phyloP scores from a whole-genome alignment of 352 stramenopile species.

The Phytophthora syringae region DNA sequence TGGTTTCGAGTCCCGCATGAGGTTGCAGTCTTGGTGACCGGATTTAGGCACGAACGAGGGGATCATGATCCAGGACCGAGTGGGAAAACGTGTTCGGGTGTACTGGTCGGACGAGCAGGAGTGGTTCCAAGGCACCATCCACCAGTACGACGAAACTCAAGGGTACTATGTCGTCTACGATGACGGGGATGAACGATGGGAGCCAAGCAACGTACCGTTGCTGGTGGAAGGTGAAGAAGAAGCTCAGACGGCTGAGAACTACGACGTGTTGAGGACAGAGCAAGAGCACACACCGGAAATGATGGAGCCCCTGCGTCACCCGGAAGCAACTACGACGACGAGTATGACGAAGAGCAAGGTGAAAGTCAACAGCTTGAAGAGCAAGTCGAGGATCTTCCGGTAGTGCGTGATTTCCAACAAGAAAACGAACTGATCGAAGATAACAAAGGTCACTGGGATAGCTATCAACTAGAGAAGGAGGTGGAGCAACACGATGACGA shows the following conservation, averaged over 20 bases:
- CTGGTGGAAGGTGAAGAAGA: slow-evolving; percentile 44
- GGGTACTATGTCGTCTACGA: slow-evolving; percentile 82
- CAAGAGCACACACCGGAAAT: slow-evolving; percentile 23
- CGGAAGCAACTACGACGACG: slow-evolving; percentile 35
- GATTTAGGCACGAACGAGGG: slow-evolving; percentile 13
- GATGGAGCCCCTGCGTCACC: slow-evolving; percentile 58
- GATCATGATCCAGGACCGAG: slow-evolving; percentile 26
- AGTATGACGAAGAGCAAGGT: slow-evolving; percentile 28
- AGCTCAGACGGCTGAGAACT: slow-evolving; percentile 10
- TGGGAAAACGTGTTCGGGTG: slow-evolving; percentile 73
- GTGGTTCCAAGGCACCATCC: slow-evolving; percentile 71
- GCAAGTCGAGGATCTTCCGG: slow-evolving; percentile 5
- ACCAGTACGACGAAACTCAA: slow-evolving; percentile 44
- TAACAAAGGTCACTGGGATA: slow-evolving; percentile 3
- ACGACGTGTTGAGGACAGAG: slow-evolving; percentile 8
- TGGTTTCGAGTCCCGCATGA: slow-evolving; percentile 34
- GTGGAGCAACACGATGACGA: slow-evolving; percentile 1
- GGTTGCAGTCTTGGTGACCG: slow-evolving; percentile 11
- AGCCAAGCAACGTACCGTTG: slow-evolving; percentile 44
- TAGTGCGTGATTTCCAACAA: neutral
- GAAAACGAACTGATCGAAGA: slow-evolving; percentile 1
- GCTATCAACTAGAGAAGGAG: slow-evolving; percentile 9
- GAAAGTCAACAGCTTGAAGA: slow-evolving; percentile 4
- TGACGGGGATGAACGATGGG: slow-evolving; percentile 84
- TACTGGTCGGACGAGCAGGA: slow-evolving; percentile 76